These are phyloP conservation scores for Sphagnum contortum DNA, from an alignment of 225 moss, liverwort and hornwort genomes.

Conservation along the genomic window DNA sequence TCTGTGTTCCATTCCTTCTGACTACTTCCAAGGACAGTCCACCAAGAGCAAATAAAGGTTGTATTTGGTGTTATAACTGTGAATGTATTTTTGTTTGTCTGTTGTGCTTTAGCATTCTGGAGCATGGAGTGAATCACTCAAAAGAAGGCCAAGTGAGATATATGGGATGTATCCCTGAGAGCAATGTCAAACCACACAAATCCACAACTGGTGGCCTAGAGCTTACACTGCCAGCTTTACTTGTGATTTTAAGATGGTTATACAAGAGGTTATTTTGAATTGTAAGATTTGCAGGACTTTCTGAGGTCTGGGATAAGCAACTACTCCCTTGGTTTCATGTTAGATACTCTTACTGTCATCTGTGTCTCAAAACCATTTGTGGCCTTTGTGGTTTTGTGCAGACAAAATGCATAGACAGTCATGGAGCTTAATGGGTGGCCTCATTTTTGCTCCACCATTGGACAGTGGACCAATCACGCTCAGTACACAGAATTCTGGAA, in stretches of 20 bases:
- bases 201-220: too few relatives aligned
- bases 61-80: not conserved
- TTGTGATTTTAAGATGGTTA: too few relatives aligned
- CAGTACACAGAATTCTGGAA: constrained; percentile 2
- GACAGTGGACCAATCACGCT: not conserved
- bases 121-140: not conserved
- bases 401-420: constrained; percentile 20
- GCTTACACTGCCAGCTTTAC: too few relatives aligned
- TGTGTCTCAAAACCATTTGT: too few relatives aligned
- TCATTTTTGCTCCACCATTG: constrained; percentile 23
- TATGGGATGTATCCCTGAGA: too few relatives aligned
- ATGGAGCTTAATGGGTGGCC: constrained; percentile 51
- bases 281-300: not conserved
- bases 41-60: constrained; percentile 10
- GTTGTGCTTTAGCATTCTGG: not conserved
- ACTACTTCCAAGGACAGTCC: constrained; percentile 27
- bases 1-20: constrained; percentile 34
- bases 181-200: too few relatives aligned
- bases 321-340: not conserved
- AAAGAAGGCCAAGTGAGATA: not conserved
- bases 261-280: too few relatives aligned
- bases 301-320: not conserved
- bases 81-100: not conserved
- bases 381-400: not conserved
- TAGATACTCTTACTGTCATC: not conserved